Evolutionary conservation across 1,284 basidiomycete genomes (phyloP).

Genomic region (Thecaphora thlaspeos): DNA sequence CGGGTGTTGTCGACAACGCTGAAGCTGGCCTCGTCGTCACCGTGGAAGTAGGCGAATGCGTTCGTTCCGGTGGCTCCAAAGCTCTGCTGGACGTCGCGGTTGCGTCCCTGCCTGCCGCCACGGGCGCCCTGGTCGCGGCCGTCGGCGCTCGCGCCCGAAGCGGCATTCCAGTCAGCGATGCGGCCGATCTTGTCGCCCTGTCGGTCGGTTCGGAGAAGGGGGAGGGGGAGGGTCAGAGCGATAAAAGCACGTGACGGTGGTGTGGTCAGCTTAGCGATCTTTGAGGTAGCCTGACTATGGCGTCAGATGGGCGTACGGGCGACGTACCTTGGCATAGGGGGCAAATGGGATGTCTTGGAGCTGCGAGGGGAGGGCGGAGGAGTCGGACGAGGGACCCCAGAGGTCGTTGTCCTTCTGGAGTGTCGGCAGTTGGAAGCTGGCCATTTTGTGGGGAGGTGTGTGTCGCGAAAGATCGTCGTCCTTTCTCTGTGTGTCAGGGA

Average conservation of each 20-base stretch:
- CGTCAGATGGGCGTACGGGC: too few species aligned
- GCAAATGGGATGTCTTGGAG: conserved; percentile 66
- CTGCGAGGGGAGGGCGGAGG: conserved; percentile 44
- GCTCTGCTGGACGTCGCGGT: conserved; percentile 41
- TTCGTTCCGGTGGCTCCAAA: conserved; percentile 60
- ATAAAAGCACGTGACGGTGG: too few species aligned
- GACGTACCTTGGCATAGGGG: conserved; percentile 96
- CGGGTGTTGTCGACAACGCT: conserved; percentile 84
- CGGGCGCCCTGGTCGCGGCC: conserved; percentile 58
- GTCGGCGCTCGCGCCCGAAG: conserved; percentile 62
- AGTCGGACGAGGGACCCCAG: conserved; percentile 51
- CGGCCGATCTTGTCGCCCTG: conserved; percentile 95
- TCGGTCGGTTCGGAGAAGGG: too few species aligned
- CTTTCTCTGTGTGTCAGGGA: too few species aligned
- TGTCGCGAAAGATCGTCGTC: too few species aligned
- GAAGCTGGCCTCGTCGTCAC: conserved; percentile 96
- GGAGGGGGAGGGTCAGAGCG: too few species aligned
- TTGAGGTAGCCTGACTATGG: too few species aligned
- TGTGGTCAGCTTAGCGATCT: too few species aligned
- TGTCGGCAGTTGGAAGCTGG: conserved; percentile 47
- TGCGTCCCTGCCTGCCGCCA: conserved; percentile 37
- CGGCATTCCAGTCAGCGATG: conserved; percentile 92
- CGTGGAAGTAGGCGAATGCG: conserved; percentile 97
- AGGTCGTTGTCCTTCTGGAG: conserved; percentile 38
- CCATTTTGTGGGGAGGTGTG: conserved; percentile 29